phyloP scores from a whole-genome alignment of 345 rosid species.

The Hypericum androsaemum region DNA sequence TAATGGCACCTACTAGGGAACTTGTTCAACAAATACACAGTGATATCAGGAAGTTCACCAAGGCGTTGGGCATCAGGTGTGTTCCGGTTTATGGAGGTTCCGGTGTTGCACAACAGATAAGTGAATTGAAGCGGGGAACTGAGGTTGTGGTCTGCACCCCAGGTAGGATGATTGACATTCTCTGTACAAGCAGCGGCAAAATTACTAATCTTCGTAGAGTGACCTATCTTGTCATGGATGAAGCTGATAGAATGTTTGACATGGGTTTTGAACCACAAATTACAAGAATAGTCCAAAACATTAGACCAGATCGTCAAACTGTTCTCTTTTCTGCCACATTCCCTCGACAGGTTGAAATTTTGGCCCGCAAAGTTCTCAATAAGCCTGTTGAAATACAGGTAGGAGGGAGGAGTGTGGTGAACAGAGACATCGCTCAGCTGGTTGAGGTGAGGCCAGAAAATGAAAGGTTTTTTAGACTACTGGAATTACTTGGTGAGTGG shows the following conservation, averaged over 20 bases:
- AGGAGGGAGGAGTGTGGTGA: constrained; percentile 98
- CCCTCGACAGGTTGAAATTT: constrained; percentile 90
- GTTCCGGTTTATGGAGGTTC: constrained; percentile 96
- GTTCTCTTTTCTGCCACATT: constrained; percentile 93
- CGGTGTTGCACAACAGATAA: constrained; percentile 97
- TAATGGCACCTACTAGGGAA: constrained; percentile 99
- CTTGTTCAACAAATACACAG: constrained; percentile 96
- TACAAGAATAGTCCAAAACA: constrained; percentile 85
- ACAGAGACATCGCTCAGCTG: constrained; percentile 78
- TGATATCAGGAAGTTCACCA: constrained; percentile 76
- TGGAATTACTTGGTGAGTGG: constrained; percentile 96
- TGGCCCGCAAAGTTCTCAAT: constrained; percentile 78
- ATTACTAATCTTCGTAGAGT: constrained; percentile 81
- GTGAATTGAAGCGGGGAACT: constrained; percentile 88
- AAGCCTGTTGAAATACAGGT: constrained; percentile 88
- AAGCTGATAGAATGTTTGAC: constrained; percentile 98
- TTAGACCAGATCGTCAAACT: constrained; percentile 89
- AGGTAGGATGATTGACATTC: constrained; percentile 94
- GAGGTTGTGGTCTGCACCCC: constrained; percentile 98
- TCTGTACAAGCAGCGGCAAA: constrained; percentile 89
- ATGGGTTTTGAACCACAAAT: constrained; percentile 98
- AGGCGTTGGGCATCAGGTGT: constrained; percentile 65
- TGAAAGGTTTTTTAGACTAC: constrained; percentile 72
- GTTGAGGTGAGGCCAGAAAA: constrained; percentile 90
- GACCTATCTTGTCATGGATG: constrained; percentile 88